phyloP scores from a whole-genome alignment of 768 basidiomycete species.

The Goffeauzyma gilvescens region DNA sequence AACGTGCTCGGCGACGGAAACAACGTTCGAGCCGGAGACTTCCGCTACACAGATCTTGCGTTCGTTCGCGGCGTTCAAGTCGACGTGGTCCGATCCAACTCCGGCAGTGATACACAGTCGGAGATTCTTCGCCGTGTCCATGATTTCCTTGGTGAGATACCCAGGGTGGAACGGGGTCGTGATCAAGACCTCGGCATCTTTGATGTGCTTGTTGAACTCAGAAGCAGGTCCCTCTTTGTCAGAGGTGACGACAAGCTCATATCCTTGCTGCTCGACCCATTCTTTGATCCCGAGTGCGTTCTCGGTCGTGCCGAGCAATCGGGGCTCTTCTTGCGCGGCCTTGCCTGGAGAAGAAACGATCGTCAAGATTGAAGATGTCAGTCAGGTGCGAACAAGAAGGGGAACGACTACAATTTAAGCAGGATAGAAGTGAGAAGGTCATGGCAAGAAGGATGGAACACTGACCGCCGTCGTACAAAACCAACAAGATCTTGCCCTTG shows the following conservation, averaged over 20 bases:
- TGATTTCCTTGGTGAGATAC: slow-evolving; percentile 28
- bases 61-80: slow-evolving; percentile 71
- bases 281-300: slow-evolving; percentile 51
- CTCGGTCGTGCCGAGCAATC: slow-evolving; percentile 30
- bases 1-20: slow-evolving; percentile 54
- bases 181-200: slow-evolving; percentile 20
- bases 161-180: slow-evolving; percentile 31
- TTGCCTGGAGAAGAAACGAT: slow-evolving; percentile 3
- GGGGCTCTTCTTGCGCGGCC: slow-evolving; percentile 28
- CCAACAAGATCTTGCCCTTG: slow-evolving; percentile 13
- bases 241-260: slow-evolving; percentile 56
- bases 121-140: slow-evolving; percentile 58
- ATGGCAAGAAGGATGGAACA: too few relatives aligned
- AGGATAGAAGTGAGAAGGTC: too few relatives aligned
- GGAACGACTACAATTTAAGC: too few relatives aligned
- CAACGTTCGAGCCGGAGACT: slow-evolving; percentile 67
- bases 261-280: slow-evolving; percentile 53
- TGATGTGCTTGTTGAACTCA: slow-evolving; percentile 53
- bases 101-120: slow-evolving; percentile 80
- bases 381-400: too few relatives aligned
- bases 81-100: slow-evolving; percentile 77
- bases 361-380: too few relatives aligned
- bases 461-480: slow-evolving; percentile 14
- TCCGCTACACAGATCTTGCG: slow-evolving; percentile 62
- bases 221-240: slow-evolving; percentile 67